Percentiles rank a stretch among this genome's conserved stretches.
These are phyloP conservation scores for Cladochytrium replicatum DNA, from an alignment of 192 early-diverging fungal species.

Conservation along the genomic window DNA sequence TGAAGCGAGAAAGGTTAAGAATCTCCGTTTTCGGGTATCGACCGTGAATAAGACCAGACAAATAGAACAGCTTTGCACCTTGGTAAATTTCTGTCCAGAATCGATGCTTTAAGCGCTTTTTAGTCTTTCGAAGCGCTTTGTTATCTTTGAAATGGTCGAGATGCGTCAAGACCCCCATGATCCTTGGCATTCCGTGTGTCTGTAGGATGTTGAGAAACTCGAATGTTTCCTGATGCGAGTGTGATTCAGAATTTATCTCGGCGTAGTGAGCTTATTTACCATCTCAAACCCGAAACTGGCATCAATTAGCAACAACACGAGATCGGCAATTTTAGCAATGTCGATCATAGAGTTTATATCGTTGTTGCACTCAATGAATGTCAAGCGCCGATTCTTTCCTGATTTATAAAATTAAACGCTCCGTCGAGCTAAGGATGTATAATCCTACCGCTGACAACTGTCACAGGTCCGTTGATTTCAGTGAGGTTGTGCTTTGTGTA, in stretches of 20 bases:
- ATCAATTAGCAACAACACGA: constrained; percentile 90
- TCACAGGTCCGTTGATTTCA: constrained; percentile 92
- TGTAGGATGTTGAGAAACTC: constrained; percentile 98
- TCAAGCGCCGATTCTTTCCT: constrained; percentile 86
- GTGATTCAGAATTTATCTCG: not conserved
- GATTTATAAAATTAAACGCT: not conserved
- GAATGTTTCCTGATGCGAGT: constrained; percentile 72
- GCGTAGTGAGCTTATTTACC: no score
- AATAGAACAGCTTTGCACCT: constrained; percentile 96
- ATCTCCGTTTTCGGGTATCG: constrained; percentile 89
- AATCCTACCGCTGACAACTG: constrained; percentile 74
- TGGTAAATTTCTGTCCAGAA: constrained; percentile 99
- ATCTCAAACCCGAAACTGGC: constrained; percentile 99
- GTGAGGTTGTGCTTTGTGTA: constrained; percentile 89
- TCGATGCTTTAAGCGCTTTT: constrained; percentile 92
- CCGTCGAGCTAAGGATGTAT: no score
- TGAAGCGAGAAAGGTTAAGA: constrained; percentile 89
- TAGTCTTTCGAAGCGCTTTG: constrained; percentile 79
- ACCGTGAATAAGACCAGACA: constrained; percentile 93
- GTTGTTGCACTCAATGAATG: constrained; percentile 94
- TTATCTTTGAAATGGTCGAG: constrained; percentile 92
- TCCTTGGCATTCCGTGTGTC: constrained; percentile 91
- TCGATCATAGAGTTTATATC: constrained; percentile 98
- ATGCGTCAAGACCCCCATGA: constrained; percentile 97
- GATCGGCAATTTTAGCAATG: constrained; percentile 90